Conservation (phyloP, 202 grass and related monocot genomes). For the Eragrostis tef region DNA sequence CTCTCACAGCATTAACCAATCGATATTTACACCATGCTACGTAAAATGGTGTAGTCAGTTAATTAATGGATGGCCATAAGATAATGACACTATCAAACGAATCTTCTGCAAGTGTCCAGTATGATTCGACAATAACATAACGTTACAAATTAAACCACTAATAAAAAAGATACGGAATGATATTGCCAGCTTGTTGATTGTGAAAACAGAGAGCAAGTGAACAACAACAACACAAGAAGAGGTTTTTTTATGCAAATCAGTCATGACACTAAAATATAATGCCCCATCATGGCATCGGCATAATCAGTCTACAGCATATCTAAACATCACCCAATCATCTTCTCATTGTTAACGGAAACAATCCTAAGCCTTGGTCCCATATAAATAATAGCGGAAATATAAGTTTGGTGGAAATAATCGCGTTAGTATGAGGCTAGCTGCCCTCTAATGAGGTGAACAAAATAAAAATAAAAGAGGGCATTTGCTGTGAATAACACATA, state of each 20-base stretch:
- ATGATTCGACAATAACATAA: slow-evolving; percentile 13
- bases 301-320: background rate
- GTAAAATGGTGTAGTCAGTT: no score
- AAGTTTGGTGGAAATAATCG: background rate
- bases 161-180: slow-evolving; percentile 12
- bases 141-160: slow-evolving; percentile 34
- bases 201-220: slow-evolving; percentile 36
- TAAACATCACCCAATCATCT: background rate
- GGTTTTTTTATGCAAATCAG: background rate
- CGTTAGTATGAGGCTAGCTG: background rate
- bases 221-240: background rate
- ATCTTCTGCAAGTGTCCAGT: slow-evolving; percentile 32
- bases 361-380: slow-evolving; percentile 1
- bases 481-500: no score
- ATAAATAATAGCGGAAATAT: background rate
- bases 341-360: background rate
- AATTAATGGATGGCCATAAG: slow-evolving; percentile 23
- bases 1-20: background rate
- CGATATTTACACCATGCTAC: background rate
- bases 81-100: slow-evolving; percentile 46
- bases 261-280: background rate
- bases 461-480: background rate
- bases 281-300: background rate
- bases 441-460: background rate
- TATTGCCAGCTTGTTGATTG: slow-evolving; percentile 29